These are phyloP conservation scores for Mimosa bimucronata DNA, from an alignment of 306 rosid species.

Conservation along the genomic window DNA sequence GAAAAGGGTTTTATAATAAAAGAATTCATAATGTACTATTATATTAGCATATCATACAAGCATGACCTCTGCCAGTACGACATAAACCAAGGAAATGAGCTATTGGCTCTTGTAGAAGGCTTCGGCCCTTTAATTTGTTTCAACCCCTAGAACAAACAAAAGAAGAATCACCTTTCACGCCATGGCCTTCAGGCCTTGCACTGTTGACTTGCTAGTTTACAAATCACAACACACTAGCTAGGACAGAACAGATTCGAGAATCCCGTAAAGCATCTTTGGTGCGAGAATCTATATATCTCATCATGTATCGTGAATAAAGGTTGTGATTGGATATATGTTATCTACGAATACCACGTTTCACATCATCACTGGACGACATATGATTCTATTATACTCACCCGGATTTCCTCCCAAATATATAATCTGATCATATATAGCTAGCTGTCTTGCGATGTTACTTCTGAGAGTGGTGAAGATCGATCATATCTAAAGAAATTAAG, in stretches of 20 bases:
- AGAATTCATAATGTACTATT: neutral
- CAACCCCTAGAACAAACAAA: neutral
- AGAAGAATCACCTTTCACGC: neutral
- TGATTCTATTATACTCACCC: neutral
- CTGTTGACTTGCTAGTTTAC: neutral
- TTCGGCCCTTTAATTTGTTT: neutral
- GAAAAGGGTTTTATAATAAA: neutral
- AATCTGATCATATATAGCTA: neutral
- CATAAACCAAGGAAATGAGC: neutral
- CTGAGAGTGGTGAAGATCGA: neutral
- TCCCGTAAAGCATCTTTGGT: constrained; percentile 5
- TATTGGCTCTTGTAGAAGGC: neutral
- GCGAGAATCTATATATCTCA: constrained; percentile 35
- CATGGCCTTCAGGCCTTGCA: neutral
- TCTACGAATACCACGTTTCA: constrained; percentile 31
- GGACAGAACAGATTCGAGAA: constrained; percentile 30
- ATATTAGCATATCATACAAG: neutral
- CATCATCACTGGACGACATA: constrained; percentile 31
- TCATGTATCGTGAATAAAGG: constrained; percentile 13
- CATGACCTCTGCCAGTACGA: neutral
- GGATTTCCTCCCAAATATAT: constrained; percentile 6
- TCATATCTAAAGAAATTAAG: neutral
- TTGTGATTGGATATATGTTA: constrained; percentile 8
- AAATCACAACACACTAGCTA: neutral
- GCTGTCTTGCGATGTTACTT: neutral